Conservation (phyloP, 2,329 filamentous ascomycete species). For the Chaetomium strumarium region DNA sequence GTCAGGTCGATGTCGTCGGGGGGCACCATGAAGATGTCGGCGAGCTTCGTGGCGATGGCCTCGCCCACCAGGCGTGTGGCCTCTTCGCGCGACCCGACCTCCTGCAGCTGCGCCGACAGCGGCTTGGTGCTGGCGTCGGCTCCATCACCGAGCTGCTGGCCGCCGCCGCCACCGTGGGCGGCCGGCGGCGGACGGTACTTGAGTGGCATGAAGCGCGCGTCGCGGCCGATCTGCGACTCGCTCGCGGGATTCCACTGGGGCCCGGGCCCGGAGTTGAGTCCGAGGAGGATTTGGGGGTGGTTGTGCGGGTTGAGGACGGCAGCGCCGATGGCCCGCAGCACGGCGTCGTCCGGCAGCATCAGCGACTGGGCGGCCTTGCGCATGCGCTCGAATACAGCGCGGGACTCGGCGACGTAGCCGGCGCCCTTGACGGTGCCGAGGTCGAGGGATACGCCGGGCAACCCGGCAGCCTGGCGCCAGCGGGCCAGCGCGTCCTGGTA, state of each 20-base stretch:
- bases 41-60: constrained; percentile 28
- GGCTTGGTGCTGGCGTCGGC: too few species aligned
- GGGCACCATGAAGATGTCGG: constrained; percentile 29
- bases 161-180: background rate
- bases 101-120: constrained; percentile 8
- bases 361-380: too few species aligned
- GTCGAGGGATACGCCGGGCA: constrained; percentile 29
- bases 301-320: constrained; percentile 14
- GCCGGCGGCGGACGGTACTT: constrained; percentile 10
- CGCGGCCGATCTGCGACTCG: constrained; percentile 11
- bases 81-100: constrained; percentile 12
- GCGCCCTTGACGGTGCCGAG: constrained; percentile 25
- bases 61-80: constrained; percentile 19
- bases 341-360: too few species aligned
- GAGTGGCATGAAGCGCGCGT: constrained; percentile 18
- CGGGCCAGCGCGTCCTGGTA: constrained; percentile 13
- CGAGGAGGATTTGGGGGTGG: constrained; percentile 17
- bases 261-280: constrained; percentile 21
- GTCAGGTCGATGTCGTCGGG: constrained; percentile 21
- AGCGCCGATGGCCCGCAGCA: too few species aligned
- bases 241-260: constrained; percentile 13
- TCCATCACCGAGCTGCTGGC: background rate
- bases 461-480: background rate
- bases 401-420: constrained; percentile 15
- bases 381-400: background rate